A percentile compares a stretch with the other conserved stretches of the same genome.
Conservation (phyloP, 1,284 basidiomycete genomes). For the Puccinia hordei region DNA sequence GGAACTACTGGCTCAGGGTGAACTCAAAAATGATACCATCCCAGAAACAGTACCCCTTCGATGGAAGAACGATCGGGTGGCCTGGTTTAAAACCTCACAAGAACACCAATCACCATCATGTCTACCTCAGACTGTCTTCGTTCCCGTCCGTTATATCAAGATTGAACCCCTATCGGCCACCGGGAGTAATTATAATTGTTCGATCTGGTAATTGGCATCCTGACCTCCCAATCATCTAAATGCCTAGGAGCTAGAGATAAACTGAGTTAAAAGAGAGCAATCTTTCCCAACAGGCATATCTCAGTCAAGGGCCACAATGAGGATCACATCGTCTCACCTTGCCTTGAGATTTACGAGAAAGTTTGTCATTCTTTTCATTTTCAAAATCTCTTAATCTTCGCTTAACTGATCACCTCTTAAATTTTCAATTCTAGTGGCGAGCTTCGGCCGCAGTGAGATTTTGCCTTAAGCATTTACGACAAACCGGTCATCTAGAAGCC, state of each 20-base stretch:
- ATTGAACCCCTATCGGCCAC: slow-evolving; percentile 48
- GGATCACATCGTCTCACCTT: slow-evolving; percentile 27
- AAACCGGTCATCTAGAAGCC: slow-evolving; percentile 48
- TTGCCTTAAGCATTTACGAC: slow-evolving; percentile 59
- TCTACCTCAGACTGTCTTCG: slow-evolving; percentile 2
- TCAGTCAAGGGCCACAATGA: slow-evolving; percentile 41
- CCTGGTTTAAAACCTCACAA: slow-evolving; percentile 33
- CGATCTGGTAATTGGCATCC: slow-evolving; percentile 48
- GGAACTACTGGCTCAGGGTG: slow-evolving; percentile 50
- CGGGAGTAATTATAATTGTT: slow-evolving; percentile 50
- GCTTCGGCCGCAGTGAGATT: slow-evolving; percentile 70
- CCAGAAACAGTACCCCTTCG: slow-evolving; percentile 45
- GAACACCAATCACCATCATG: neutral
- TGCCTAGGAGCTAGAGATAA: neutral
- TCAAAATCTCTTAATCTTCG: neutral
- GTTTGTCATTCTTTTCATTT: too few relatives aligned
- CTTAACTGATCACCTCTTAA: neutral
- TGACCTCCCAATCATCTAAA: neutral
- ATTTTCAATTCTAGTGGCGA: slow-evolving; percentile 65
- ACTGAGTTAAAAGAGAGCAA: neutral
- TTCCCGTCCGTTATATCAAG: slow-evolving; percentile 48
- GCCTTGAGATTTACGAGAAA: slow-evolving; percentile 37
- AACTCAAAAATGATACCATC: slow-evolving; percentile 49
- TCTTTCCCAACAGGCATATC: slow-evolving; percentile 37
- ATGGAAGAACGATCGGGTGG: slow-evolving; percentile 36